Conservation (phyloP, 495 filamentous ascomycete genomes). For the Pyrenula massariospora region DNA sequence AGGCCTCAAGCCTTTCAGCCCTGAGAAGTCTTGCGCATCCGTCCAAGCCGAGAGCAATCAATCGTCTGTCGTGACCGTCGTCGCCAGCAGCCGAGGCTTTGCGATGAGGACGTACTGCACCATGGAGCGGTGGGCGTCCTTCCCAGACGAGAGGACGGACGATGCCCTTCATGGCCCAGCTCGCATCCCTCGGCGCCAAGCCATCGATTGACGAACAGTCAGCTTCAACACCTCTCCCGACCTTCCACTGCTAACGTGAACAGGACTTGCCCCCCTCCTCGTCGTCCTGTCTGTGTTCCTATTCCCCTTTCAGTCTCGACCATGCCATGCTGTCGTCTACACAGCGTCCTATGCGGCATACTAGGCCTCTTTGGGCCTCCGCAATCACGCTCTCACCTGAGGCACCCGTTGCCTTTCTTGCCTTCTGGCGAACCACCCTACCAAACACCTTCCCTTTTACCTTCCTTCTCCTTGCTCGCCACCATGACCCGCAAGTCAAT, state of each 20-base stretch:
- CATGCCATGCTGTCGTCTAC: not conserved
- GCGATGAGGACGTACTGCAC: too few relatives aligned
- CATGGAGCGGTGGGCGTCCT: too few relatives aligned
- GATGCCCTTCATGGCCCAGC: not conserved
- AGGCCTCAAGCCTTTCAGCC: too few relatives aligned
- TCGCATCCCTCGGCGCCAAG: not conserved
- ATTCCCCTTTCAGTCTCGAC: not conserved
- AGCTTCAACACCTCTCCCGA: too few relatives aligned
- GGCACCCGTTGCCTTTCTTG: not conserved
- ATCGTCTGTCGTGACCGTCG: not conserved
- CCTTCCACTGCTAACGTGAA: not conserved
- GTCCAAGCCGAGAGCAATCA: too few relatives aligned
- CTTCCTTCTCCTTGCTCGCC: not conserved
- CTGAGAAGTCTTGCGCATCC: not conserved
- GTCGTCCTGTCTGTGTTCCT: not conserved
- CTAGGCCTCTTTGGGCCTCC: not conserved
- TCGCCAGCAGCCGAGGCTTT: not conserved
- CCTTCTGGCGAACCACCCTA: not conserved
- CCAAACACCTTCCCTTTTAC: not conserved
- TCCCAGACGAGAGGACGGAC: not conserved
- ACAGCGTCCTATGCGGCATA: not conserved
- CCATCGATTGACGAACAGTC: not conserved
- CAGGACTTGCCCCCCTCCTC: not conserved
- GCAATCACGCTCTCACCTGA: not conserved
- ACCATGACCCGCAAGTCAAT: not conserved